These are phyloP conservation scores for Wickerhamiella spandovensis DNA, from an alignment of 805 yeast species.

Conservation along the genomic window DNA sequence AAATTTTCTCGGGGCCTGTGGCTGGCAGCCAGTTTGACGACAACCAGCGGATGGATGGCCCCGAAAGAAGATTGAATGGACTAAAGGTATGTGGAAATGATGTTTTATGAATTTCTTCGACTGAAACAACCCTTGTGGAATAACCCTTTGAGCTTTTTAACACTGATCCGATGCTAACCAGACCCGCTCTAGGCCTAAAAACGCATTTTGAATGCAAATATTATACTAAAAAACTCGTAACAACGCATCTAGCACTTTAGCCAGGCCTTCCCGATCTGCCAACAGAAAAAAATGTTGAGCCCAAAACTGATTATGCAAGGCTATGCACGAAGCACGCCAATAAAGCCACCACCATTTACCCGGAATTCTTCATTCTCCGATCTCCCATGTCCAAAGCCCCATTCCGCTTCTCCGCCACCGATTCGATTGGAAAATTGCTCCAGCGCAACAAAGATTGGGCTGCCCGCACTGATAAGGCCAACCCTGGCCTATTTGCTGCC, in stretches of 20 bases:
- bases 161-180: conserved; percentile 24
- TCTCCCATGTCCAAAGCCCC: conserved; percentile 3
- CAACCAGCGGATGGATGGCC: no score
- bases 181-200: neutral
- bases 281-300: neutral
- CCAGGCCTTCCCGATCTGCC: neutral
- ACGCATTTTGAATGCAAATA: no score
- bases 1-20: neutral
- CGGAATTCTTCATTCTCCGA: neutral
- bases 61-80: neutral
- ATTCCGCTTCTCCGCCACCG: conserved; percentile 24
- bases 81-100: conserved; percentile 25
- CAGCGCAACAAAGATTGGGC: conserved; percentile 34
- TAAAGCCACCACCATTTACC: neutral
- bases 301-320: conserved; percentile 1
- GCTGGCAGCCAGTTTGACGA: no score
- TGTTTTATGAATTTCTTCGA: conserved; percentile 29
- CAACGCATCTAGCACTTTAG: neutral
- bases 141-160: conserved; percentile 31
- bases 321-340: neutral
- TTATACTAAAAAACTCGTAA: no score
- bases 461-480: conserved; percentile 30
- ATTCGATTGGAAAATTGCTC: conserved; percentile 26
- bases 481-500: conserved; percentile 44
- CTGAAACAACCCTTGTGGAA: conserved; percentile 25